These are phyloP conservation scores for Acer campestre DNA, from an alignment of 345 rosid genomes.

Conservation along the genomic window DNA sequence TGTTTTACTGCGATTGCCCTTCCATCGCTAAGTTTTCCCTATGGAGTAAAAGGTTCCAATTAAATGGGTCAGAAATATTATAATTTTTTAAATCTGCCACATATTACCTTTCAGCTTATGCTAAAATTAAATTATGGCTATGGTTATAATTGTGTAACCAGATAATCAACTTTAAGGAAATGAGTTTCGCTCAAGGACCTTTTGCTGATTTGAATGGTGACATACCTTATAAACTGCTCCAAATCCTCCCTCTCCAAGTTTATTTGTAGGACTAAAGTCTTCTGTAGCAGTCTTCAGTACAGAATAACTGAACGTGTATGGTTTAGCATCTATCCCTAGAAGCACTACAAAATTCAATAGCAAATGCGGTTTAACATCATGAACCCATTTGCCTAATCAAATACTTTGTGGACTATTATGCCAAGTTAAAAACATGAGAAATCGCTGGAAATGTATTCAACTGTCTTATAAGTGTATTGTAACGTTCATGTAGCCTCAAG, in stretches of 20 bases:
- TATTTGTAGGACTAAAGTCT: constrained; percentile 10
- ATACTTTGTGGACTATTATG: neutral
- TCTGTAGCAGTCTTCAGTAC: constrained; percentile 16
- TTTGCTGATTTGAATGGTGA: constrained; percentile 12
- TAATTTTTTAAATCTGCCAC: neutral
- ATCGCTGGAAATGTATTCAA: no score
- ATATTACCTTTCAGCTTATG: neutral
- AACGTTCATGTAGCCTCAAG: neutral
- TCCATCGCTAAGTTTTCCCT: constrained; percentile 20
- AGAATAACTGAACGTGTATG: constrained; percentile 17
- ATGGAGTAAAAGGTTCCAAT: neutral
- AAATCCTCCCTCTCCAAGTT: constrained; percentile 79
- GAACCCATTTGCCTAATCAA: constrained; percentile 2
- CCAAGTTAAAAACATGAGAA: neutral
- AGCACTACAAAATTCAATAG: constrained; percentile 23
- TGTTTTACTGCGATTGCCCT: constrained; percentile 15
- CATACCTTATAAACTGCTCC: constrained; percentile 74
- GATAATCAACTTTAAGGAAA: no score
- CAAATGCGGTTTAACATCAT: neutral
- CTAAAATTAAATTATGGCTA: neutral
- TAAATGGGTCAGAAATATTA: neutral
- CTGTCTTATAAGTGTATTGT: no score
- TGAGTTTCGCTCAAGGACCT: no score
- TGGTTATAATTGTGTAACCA: neutral
- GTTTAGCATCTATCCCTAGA: constrained; percentile 17